Conservation (phyloP, 805 yeast species). For the Yamadazyma nakazawae region DNA sequence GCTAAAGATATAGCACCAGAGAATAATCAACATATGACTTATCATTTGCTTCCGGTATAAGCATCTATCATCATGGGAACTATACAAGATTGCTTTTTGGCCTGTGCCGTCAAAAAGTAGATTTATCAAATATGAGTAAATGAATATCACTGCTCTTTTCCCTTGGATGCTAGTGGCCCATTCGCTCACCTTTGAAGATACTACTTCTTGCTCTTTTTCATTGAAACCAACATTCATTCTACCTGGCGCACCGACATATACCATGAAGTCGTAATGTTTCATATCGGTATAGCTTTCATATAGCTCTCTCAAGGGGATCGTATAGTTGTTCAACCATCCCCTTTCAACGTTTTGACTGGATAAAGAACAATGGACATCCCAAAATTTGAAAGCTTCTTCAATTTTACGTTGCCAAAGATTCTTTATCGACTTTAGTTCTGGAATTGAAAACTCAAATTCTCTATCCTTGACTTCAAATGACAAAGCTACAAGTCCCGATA, state of each 20-base stretch:
- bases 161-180: constrained; percentile 50
- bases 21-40: constrained; percentile 12
- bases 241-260: constrained; percentile 27
- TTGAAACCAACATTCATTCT: constrained; percentile 42
- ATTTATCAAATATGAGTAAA: constrained; percentile 9
- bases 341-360: constrained; percentile 14
- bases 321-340: constrained; percentile 16
- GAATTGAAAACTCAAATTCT: constrained; percentile 19
- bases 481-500: constrained; percentile 18
- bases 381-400: constrained; percentile 12
- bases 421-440: constrained; percentile 17
- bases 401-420: constrained; percentile 13
- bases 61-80: constrained; percentile 12
- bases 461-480: constrained; percentile 18
- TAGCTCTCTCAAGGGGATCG: constrained; percentile 17
- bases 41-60: constrained; percentile 15
- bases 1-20: constrained; percentile 13
- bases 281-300: constrained; percentile 22
- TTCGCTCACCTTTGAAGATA: constrained; percentile 46
- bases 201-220: constrained; percentile 42
- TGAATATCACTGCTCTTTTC: constrained; percentile 46
- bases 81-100: constrained; percentile 1
- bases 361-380: constrained; percentile 11
- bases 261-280: constrained; percentile 26
- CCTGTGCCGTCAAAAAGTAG: constrained; percentile 5